phyloP scores from a whole-genome alignment of 73 alveolate genomes.

The Tetrahymena borealis region DNA sequence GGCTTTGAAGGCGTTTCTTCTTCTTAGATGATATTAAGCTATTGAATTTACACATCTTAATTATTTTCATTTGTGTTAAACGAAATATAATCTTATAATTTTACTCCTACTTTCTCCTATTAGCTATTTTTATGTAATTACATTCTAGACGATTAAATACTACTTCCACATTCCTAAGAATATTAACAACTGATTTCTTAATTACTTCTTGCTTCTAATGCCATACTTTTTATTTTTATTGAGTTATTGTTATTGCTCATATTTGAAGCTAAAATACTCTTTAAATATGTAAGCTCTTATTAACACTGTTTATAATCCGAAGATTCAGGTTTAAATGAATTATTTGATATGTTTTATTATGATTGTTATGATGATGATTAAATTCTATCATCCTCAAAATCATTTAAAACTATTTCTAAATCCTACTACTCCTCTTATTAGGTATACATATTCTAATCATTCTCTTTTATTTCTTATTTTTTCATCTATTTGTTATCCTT shows the following conservation, averaged over 20 bases:
- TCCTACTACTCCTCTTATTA: background rate
- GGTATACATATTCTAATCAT: background rate
- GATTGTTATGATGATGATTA: background rate
- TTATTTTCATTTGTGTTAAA: background rate
- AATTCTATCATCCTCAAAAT: background rate
- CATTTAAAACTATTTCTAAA: background rate
- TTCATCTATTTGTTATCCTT: background rate
- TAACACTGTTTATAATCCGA: background rate
- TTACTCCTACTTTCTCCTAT: background rate
- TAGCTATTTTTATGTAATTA: background rate
- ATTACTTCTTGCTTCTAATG: background rate
- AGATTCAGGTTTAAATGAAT: background rate
- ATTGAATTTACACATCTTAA: background rate
- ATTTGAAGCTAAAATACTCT: background rate
- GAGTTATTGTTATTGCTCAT: background rate
- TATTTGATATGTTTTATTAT: background rate
- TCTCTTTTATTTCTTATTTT: background rate
- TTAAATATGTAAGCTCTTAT: background rate
- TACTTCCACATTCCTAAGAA: background rate
- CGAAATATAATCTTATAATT: background rate
- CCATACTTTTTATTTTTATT: background rate
- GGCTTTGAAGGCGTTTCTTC: background rate
- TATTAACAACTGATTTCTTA: background rate
- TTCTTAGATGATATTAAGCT: background rate
- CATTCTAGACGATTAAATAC: background rate